Evolutionary conservation across 2,329 filamentous ascomycete species (phyloP).

Genomic region (Epichloe elymi): DNA sequence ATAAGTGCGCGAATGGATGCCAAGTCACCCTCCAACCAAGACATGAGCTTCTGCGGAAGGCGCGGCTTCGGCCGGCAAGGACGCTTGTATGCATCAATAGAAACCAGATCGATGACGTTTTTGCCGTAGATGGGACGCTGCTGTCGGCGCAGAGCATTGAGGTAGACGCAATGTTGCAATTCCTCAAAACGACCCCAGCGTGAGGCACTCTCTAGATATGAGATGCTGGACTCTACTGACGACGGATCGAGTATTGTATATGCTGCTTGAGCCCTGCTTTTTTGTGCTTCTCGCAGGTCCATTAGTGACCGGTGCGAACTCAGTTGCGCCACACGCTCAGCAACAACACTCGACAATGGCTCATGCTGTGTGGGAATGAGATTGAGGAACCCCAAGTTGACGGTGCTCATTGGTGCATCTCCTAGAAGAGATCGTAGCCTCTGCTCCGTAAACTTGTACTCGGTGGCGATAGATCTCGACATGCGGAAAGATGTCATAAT

Average conservation of each 20-base stretch:
- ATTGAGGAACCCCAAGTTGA: slow-evolving; percentile 67
- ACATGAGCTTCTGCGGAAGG: slow-evolving; percentile 48
- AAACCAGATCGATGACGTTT: slow-evolving; percentile 62
- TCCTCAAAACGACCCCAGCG: slow-evolving; percentile 62
- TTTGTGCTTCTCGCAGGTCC: slow-evolving; percentile 60
- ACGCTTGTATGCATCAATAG: slow-evolving; percentile 45
- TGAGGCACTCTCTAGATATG: slow-evolving; percentile 57
- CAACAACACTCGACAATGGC: slow-evolving; percentile 39
- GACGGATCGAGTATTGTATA: slow-evolving; percentile 47
- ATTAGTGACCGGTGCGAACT: slow-evolving; percentile 58
- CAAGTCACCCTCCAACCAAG: slow-evolving; percentile 65
- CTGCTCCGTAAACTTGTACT: slow-evolving; percentile 60
- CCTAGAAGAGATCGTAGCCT: slow-evolving; percentile 54
- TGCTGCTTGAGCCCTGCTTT: slow-evolving; percentile 42
- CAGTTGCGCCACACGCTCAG: slow-evolving; percentile 47
- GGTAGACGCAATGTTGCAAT: slow-evolving; percentile 65
- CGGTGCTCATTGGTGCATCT: slow-evolving; percentile 45
- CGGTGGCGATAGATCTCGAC: slow-evolving; percentile 60
- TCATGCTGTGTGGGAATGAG: slow-evolving; percentile 63
- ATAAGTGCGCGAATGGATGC: slow-evolving; percentile 51
- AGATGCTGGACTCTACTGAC: slow-evolving; percentile 55
- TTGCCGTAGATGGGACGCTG: slow-evolving; percentile 71
- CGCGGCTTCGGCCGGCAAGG: slow-evolving; percentile 48
- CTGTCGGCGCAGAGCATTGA: slow-evolving; percentile 71
- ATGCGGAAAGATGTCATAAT: slow-evolving; percentile 97